Evolutionary conservation across 75 land plant genomes (phyloP).

Genomic region (Azolla pinnata): DNA sequence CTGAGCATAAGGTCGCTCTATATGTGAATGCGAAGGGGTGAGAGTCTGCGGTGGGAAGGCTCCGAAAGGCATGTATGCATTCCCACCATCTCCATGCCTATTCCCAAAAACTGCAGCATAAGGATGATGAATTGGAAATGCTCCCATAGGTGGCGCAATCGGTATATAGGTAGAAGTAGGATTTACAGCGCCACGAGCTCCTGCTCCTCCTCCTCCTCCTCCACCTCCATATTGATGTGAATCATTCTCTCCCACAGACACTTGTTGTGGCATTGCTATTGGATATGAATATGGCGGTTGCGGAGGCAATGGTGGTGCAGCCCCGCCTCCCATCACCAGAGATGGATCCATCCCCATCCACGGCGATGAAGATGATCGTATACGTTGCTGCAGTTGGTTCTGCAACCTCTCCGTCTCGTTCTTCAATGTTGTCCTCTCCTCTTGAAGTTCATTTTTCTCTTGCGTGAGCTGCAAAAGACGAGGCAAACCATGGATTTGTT

Average conservation of each 20-base stretch:
- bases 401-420: constrained; percentile 71
- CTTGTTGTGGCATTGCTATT: constrained; percentile 11
- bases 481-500: too few relatives aligned
- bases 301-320: too few relatives aligned
- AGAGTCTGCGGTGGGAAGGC: background rate
- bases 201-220: constrained; percentile 1
- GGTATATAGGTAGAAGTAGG: constrained; percentile 17
- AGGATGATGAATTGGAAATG: constrained; percentile 72
- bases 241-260: constrained; percentile 18
- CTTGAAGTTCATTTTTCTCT: constrained; percentile 90
- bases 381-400: constrained; percentile 71
- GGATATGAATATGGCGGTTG: constrained; percentile 40
- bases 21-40: background rate
- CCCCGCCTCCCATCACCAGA: constrained; percentile 36
- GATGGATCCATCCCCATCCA: constrained; percentile 77
- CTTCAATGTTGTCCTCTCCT: constrained; percentile 76
- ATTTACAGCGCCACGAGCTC: background rate
- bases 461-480: constrained; percentile 77
- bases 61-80: background rate
- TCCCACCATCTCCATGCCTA: constrained; percentile 37
- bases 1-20: constrained; percentile 3
- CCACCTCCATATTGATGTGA: constrained; percentile 7
- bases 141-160: constrained; percentile 44
- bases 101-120: constrained; percentile 54
- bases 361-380: constrained; percentile 50